Conservation (phyloP, 1,284 basidiomycete species). For the Apiotrichum brassicae region DNA sequence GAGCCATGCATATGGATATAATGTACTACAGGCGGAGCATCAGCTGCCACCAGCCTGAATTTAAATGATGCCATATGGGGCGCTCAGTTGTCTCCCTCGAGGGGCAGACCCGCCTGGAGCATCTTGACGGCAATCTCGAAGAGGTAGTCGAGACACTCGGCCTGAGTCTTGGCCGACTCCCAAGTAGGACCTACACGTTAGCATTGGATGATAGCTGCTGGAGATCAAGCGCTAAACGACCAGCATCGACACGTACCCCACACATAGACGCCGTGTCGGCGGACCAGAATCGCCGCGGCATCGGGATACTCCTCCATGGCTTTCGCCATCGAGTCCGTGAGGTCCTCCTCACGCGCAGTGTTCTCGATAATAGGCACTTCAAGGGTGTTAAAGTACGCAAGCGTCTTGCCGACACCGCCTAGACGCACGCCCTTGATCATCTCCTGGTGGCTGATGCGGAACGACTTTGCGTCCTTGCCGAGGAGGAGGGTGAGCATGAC, state of each 20-base stretch:
- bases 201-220: too few relatives aligned
- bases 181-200: constrained; percentile 57
- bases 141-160: constrained; percentile 80
- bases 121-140: constrained; percentile 62
- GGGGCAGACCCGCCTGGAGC: constrained; percentile 36
- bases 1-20: too few relatives aligned
- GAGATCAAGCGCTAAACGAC: too few relatives aligned
- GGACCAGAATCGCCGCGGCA: constrained; percentile 69
- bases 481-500: constrained; percentile 77
- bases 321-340: constrained; percentile 69
- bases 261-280: constrained; percentile 74
- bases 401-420: constrained; percentile 61
- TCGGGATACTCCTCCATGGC: constrained; percentile 72
- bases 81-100: constrained; percentile 35
- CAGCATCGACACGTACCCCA: constrained; percentile 57
- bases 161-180: constrained; percentile 82
- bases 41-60: too few relatives aligned
- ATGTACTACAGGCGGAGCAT: too few relatives aligned
- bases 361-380: constrained; percentile 81
- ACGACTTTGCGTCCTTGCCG: constrained; percentile 52
- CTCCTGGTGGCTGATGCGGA: constrained; percentile 72
- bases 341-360: constrained; percentile 77
- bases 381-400: constrained; percentile 78
- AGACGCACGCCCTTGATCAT: constrained; percentile 85
- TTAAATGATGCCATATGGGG: too few relatives aligned